phyloP scores from a whole-genome alignment of 345 rosid genomes.

The Boechera stricta region DNA sequence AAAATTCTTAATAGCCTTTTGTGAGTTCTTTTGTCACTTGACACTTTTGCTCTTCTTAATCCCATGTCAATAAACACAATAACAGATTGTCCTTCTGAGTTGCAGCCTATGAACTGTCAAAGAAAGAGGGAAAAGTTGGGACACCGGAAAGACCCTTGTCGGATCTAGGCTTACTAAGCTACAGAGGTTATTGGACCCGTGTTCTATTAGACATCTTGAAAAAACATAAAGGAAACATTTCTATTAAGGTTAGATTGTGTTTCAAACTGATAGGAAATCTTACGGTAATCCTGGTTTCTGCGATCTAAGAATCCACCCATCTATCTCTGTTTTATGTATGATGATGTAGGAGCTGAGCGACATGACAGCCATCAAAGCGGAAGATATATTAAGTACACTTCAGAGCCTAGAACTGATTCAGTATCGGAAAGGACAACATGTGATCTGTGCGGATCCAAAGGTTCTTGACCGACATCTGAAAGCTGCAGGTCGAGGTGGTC shows the following conservation, averaged over 20 bases:
- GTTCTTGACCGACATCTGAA: conserved; percentile 93
- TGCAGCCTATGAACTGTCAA: conserved; percentile 95
- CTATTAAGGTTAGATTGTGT: conserved; percentile 68
- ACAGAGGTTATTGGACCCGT: conserved; percentile 95
- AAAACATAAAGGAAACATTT: conserved; percentile 90
- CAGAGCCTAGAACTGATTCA: conserved; percentile 94
- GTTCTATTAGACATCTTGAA: conserved; percentile 93
- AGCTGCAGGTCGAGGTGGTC: conserved; percentile 98
- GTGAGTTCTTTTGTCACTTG: conserved; percentile 57
- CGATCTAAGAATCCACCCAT: background rate
- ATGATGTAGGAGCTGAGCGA: conserved; percentile 83
- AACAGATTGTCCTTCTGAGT: conserved; percentile 6
- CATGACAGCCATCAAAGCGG: conserved; percentile 97
- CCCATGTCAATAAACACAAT: background rate
- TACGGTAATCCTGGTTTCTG: background rate
- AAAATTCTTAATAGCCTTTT: conserved; percentile 94
- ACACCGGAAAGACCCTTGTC: conserved; percentile 98
- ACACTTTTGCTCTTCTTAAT: background rate
- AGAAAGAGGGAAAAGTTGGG: conserved; percentile 97
- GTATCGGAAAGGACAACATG: conserved; percentile 96
- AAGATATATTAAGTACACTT: conserved; percentile 85
- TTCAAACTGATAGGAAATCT: background rate
- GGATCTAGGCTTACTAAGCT: conserved; percentile 85
- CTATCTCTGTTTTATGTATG: background rate
- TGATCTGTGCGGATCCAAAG: conserved; percentile 96